Percentiles rank a stretch among this genome's conserved stretches.
These are phyloP conservation scores for Phytopythium aichiense DNA, from an alignment of 352 stramenopile genomes.

Conservation along the genomic window DNA sequence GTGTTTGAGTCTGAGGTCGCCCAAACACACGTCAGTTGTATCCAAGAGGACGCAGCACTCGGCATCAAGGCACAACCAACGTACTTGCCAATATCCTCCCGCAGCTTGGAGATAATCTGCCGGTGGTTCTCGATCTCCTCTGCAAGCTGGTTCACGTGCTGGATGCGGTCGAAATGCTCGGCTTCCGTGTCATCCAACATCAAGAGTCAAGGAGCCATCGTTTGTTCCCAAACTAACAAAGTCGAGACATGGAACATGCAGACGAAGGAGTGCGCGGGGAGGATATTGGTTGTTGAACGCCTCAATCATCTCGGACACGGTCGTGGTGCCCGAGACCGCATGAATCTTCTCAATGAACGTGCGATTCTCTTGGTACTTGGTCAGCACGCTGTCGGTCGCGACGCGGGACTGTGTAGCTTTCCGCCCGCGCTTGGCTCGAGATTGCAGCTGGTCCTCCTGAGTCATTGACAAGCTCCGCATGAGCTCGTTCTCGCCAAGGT, in stretches of 20 bases:
- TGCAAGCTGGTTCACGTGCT: constrained; percentile 76
- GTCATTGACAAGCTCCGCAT: constrained; percentile 49
- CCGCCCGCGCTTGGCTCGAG: constrained; percentile 47
- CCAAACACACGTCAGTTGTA: neutral
- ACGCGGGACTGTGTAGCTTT: constrained; percentile 69
- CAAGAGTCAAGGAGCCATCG: constrained; percentile 16
- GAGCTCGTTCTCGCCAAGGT: constrained; percentile 66
- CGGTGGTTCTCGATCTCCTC: constrained; percentile 81
- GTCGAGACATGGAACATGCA: constrained; percentile 1
- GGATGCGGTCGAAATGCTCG: constrained; percentile 79
- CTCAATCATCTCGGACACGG: constrained; percentile 80
- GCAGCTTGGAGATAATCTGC: constrained; percentile 57
- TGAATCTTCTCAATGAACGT: constrained; percentile 82
- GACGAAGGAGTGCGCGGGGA: constrained; percentile 4
- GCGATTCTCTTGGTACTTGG: constrained; percentile 79
- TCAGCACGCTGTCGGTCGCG: constrained; percentile 54
- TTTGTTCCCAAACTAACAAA: too few relatives aligned
- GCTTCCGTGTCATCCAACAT: constrained; percentile 34
- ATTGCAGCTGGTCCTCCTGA: constrained; percentile 50
- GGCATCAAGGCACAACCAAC: constrained; percentile 1
- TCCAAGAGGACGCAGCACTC: neutral
- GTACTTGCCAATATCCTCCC: constrained; percentile 79
- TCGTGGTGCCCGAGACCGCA: constrained; percentile 71
- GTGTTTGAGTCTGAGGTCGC: constrained; percentile 55
- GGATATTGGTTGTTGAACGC: constrained; percentile 83